phyloP scores from a whole-genome alignment of 305 asterid genomes.

The Andrographis paniculata region DNA sequence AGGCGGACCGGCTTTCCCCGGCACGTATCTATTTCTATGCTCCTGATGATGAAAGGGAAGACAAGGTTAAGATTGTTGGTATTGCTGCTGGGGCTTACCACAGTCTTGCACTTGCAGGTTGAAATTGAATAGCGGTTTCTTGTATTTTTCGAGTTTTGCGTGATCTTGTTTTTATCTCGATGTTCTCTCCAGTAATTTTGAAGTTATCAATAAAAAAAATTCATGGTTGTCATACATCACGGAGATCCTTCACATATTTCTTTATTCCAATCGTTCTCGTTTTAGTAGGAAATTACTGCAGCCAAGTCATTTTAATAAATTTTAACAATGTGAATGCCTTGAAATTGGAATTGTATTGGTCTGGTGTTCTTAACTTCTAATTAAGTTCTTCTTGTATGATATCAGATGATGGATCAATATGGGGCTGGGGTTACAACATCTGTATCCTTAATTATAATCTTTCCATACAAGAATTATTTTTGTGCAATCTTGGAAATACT shows the following conservation, averaged over 20 bases:
- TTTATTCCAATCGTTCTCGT: no score
- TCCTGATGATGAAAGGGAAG: constrained; percentile 35
- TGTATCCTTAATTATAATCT: constrained; percentile 57
- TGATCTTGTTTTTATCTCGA: background rate
- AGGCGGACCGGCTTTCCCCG: constrained; percentile 47
- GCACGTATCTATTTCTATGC: constrained; percentile 39
- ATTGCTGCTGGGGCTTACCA: constrained; percentile 90
- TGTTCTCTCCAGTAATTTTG: no score
- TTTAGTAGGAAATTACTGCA: background rate
- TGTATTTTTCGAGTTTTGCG: background rate
- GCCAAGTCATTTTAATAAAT: background rate
- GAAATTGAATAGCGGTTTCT: constrained; percentile 27
- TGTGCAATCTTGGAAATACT: background rate
- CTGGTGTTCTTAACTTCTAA: constrained; percentile 3
- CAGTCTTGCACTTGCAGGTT: constrained; percentile 89
- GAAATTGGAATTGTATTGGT: background rate
- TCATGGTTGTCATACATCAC: no score
- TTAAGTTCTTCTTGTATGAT: constrained; percentile 20
- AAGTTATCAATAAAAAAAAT: no score
- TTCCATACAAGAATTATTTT: constrained; percentile 1
- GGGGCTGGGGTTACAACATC: constrained; percentile 87
- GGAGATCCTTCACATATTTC: no score
- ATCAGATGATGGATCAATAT: constrained; percentile 88
- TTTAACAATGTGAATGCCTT: no score
- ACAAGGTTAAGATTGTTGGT: constrained; percentile 53